Percentiles rank a stretch among this genome's conserved stretches.
These are phyloP conservation scores for Capsicum rhomboideum DNA, from an alignment of 257 asterid species.

Conservation along the genomic window DNA sequence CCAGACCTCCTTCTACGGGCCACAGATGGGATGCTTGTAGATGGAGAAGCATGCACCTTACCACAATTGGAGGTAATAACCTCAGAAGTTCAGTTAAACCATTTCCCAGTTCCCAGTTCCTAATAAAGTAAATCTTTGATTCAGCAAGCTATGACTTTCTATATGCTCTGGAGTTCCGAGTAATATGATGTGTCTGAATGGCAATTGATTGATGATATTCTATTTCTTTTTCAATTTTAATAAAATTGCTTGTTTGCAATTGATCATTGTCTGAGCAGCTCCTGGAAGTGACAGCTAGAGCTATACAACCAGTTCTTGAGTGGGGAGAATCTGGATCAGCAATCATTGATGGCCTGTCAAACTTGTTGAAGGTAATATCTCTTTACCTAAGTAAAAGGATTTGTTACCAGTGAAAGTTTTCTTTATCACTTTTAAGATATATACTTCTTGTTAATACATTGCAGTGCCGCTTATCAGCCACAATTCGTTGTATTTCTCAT, in stretches of 20 bases:
- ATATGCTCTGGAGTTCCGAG: neutral
- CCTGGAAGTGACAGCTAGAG: conserved; percentile 92
- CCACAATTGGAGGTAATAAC: conserved; percentile 88
- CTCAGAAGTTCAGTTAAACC: neutral
- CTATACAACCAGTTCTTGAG: conserved; percentile 78
- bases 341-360: conserved; percentile 88
- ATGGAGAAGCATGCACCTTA: conserved; percentile 99
- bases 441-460: conserved; percentile 1
- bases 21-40: conserved; percentile 97
- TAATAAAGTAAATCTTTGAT: neutral
- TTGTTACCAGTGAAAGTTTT: neutral
- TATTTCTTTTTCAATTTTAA: neutral
- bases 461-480: conserved; percentile 95
- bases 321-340: conserved; percentile 94
- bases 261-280: conserved; percentile 39
- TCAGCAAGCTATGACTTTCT: neutral
- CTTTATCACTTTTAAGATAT: neutral
- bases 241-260: conserved; percentile 10
- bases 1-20: conserved; percentile 96
- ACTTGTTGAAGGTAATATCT: conserved; percentile 68
- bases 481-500: conserved; percentile 86
- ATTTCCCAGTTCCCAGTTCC: neutral
- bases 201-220: neutral
- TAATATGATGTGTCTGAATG: neutral
- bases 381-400: neutral